Evolutionary conservation across 805 yeast genomes (phyloP).

Genomic region (Metschnikowia sp.): DNA sequence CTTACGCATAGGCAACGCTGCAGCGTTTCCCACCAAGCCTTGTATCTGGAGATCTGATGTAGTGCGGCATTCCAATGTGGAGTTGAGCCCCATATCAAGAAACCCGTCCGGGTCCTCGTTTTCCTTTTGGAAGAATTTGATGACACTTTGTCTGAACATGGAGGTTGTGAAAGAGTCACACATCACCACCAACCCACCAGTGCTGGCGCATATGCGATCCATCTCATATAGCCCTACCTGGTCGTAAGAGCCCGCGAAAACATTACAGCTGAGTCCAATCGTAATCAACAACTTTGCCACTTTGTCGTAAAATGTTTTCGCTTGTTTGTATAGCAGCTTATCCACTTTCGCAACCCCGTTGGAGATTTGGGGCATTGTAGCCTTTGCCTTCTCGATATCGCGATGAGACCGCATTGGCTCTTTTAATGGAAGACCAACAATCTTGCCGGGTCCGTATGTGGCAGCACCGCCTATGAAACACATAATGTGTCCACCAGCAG

Average conservation of each 20-base stretch:
- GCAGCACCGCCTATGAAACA: constrained; percentile 62
- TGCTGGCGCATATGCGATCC: constrained; percentile 53
- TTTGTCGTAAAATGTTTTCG: constrained; percentile 45
- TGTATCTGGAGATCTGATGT: constrained; percentile 49
- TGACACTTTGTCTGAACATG: constrained; percentile 63
- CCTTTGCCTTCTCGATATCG: constrained; percentile 47
- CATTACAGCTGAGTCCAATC: constrained; percentile 53
- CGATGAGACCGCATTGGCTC: constrained; percentile 68
- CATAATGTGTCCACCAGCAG: constrained; percentile 53
- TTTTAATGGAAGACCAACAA: constrained; percentile 53
- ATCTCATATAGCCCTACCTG: constrained; percentile 67
- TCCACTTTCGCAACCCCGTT: constrained; percentile 28
- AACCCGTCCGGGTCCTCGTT: constrained; percentile 28
- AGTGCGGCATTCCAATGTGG: constrained; percentile 55
- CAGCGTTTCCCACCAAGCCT: constrained; percentile 64
- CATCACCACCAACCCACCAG: constrained; percentile 63
- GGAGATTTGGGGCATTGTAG: constrained; percentile 32
- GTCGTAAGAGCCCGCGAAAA: constrained; percentile 65
- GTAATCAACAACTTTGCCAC: constrained; percentile 47
- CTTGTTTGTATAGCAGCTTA: constrained; percentile 29
- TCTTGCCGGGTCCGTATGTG: constrained; percentile 61
- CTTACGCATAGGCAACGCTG: constrained; percentile 36
- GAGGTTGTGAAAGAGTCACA: constrained; percentile 66
- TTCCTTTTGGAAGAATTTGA: constrained; percentile 44
- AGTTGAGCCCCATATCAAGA: constrained; percentile 55